phyloP scores from a whole-genome alignment of 2,329 filamentous ascomycete species.

The Peltaster fructicola region DNA sequence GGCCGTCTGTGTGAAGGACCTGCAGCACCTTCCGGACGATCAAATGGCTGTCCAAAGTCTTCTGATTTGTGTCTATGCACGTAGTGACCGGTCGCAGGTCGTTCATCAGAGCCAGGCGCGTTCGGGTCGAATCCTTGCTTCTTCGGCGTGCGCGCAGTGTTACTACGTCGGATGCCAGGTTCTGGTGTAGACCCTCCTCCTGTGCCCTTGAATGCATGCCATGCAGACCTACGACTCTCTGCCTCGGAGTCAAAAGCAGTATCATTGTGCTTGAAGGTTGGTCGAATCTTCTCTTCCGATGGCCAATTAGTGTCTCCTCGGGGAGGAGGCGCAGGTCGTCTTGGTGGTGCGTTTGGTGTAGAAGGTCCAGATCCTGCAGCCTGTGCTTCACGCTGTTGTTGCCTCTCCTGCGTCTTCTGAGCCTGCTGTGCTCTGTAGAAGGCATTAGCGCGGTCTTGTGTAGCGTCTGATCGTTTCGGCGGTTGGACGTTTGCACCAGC shows the following conservation, averaged over 20 bases:
- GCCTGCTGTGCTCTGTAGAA: conserved; percentile 34
- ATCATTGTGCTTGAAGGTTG: conserved; percentile 18
- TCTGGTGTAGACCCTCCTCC: too few species aligned
- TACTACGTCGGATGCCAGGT: conserved; percentile 16
- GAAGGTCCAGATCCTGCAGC: conserved; percentile 8
- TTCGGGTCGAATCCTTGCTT: conserved; percentile 41
- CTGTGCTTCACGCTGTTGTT: conserved; percentile 7
- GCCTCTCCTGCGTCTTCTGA: conserved; percentile 21
- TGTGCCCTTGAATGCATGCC: conserved; percentile 19
- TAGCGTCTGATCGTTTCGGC: conserved; percentile 20
- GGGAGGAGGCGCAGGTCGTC: conserved; percentile 12
- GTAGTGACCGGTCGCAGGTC: conserved; percentile 16
- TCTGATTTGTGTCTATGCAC: conserved; percentile 13
- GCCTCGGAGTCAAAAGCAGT: conserved; percentile 7
- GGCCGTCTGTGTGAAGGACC: conserved; percentile 21
- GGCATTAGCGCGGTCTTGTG: conserved; percentile 24
- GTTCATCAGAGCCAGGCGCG: conserved; percentile 42
- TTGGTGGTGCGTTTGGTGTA: conserved; percentile 5
- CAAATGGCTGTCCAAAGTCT: conserved; percentile 10
- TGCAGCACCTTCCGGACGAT: conserved; percentile 9
- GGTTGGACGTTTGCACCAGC: conserved; percentile 9
- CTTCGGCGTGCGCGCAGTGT: conserved; percentile 27
- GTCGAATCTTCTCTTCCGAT: conserved; percentile 20
- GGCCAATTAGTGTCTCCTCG: conserved; percentile 19
- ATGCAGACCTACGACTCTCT: conserved; percentile 19